phyloP scores from a whole-genome alignment of 495 filamentous ascomycete genomes.

The Wilcoxina mikolae region DNA sequence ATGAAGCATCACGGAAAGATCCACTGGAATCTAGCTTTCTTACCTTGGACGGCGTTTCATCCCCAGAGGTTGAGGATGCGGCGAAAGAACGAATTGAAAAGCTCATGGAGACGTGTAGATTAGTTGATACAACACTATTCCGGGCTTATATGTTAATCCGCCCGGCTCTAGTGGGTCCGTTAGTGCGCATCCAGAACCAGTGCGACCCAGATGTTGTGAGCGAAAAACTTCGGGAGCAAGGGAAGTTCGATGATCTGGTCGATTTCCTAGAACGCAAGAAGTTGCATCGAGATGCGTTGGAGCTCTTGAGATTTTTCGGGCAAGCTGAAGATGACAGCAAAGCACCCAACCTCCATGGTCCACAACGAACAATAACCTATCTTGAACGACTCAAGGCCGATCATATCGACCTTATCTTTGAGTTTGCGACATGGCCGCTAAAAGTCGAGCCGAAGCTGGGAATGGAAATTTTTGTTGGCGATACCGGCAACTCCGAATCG shows the following conservation, averaged over 20 bases:
- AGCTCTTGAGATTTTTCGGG: conserved; percentile 70
- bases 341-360: conserved; percentile 59
- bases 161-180: conserved; percentile 67
- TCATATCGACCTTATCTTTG: conserved; percentile 77
- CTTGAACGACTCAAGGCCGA: conserved; percentile 75
- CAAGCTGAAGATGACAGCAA: conserved; percentile 49
- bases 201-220: conserved; percentile 93
- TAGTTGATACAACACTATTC: conserved; percentile 91
- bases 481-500: conserved; percentile 89
- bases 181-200: conserved; percentile 94
- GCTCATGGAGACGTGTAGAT: conserved; percentile 55
- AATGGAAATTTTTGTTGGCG: conserved; percentile 89
- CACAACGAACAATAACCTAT: conserved; percentile 74
- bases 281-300: conserved; percentile 74
- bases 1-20: conserved; percentile 26
- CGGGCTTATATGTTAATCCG: conserved; percentile 80
- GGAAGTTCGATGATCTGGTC: conserved; percentile 83
- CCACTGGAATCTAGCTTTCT: conserved; percentile 34
- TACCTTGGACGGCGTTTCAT: conserved; percentile 15
- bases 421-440: conserved; percentile 82
- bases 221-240: conserved; percentile 73
- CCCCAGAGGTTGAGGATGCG: conserved; percentile 34
- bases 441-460: conserved; percentile 54
- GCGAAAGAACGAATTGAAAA: conserved; percentile 52
- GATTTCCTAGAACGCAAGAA: conserved; percentile 95